Conservation (phyloP, 805 yeast species). For the Sporopachydermia quercuum region DNA sequence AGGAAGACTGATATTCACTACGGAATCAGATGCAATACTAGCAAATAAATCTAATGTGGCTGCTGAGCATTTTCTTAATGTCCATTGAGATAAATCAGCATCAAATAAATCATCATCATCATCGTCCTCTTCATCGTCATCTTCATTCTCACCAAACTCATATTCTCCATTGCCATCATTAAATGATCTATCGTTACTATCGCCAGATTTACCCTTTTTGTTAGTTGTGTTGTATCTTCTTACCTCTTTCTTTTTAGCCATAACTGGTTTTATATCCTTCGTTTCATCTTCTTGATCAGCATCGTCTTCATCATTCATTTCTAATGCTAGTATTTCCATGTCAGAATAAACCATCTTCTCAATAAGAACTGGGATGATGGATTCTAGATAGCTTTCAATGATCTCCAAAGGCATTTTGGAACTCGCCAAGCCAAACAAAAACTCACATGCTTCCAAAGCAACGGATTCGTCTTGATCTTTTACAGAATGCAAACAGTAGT, state of each 20-base stretch:
- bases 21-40: slow-evolving; percentile 47
- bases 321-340: slow-evolving; percentile 54
- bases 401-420: slow-evolving; percentile 35
- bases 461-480: slow-evolving; percentile 53
- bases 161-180: slow-evolving; percentile 11
- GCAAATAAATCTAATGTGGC: slow-evolving; percentile 82
- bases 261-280: slow-evolving; percentile 77
- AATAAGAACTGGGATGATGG: slow-evolving; percentile 64
- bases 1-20: slow-evolving; percentile 57
- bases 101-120: slow-evolving; percentile 64
- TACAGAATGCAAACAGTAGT: slow-evolving; percentile 71
- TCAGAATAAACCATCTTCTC: slow-evolving; percentile 80
- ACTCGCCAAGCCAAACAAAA: slow-evolving; percentile 58
- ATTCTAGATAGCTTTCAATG: slow-evolving; percentile 40
- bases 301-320: slow-evolving; percentile 59
- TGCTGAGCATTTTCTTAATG: slow-evolving; percentile 83
- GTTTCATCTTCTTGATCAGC: slow-evolving; percentile 66
- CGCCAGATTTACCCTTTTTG: slow-evolving; percentile 14
- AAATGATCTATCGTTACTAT: too few species aligned
- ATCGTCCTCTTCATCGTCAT: slow-evolving; percentile 44
- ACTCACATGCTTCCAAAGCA: slow-evolving; percentile 87
- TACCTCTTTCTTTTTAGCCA: slow-evolving; percentile 47
- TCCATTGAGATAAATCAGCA: slow-evolving; percentile 68
- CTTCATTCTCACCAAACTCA: slow-evolving; percentile 29
- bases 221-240: slow-evolving; percentile 15